Evolutionary conservation across 352 stramenopile species (phyloP), one percentile per base, ranked within the genome.

Genomic region (Phytophthora europaea): DNA sequence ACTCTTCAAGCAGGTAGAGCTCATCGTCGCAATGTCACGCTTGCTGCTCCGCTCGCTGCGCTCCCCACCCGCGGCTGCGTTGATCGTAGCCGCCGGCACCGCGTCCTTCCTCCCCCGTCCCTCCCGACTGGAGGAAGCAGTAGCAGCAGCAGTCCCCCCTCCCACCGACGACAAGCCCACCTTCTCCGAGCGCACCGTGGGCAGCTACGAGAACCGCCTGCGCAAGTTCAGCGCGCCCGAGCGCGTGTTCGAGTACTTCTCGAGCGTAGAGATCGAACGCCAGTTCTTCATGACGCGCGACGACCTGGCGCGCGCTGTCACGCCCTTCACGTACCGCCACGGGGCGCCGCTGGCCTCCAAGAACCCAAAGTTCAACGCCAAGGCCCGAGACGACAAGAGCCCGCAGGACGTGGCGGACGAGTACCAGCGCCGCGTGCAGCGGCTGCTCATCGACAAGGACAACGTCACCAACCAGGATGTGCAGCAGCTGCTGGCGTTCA

Each of bases 201-300:
- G 91, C 70, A 94, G 83, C 54, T 97, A 97, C 75, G 91, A 97
- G 81, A 97, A 97, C 79, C 89, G 91, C 1, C 61, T 97, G 59
- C 91, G 91, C 67, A 88, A 86, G 69, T 94, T 95, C 77, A 93
- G 83, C 65, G 83, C 84, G 10, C 91, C 91, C 23, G 90, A 97
- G 80, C 91, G 91, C 63, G 88, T 97, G 10, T 97, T 97, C 64
- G 88, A 95, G 83, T 97, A 97, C 74, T 97, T 97, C 65, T 94
- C 91, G 18, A 94, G 85, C 59, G 87, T 97, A 3, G 80, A 94
- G 73, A 79, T 96, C 70, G 84, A 96, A 56, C 80, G 84, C 58
- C 77, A 96, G 48, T 92, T 78, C 61, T 96, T 82, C 69, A 97
- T 97, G 91, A 96, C 89, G 34, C 84, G 84, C 31, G 79, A 83